Base-by-base conservation (phyloP, 2,329 filamentous ascomycete genomes). In the Neonectria neomacrospora region DNA sequence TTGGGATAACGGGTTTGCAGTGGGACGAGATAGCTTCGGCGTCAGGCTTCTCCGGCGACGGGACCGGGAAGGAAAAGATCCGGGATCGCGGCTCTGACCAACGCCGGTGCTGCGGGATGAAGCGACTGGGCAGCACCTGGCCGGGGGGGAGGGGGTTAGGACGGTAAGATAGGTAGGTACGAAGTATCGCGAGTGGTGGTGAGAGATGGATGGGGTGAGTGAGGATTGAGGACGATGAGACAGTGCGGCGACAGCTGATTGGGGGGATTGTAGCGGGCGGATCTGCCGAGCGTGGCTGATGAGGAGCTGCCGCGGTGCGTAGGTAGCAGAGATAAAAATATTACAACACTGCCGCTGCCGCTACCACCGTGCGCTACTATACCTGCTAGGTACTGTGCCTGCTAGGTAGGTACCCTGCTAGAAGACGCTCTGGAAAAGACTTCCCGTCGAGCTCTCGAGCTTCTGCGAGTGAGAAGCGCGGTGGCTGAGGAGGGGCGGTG, bases 211-310 rank as follows among this genome's bases (percentile, higher is more conserved):
- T 22, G n/a, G 39, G 28, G 18, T 53, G 39, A 53, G 39, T 23
- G 56, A 34, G 41, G 56, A 59, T 39, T 10, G 50, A 39, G 48
- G 39, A 28, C n/a, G 47, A 50, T 50, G 47, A 50, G 45, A 32
- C 26, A 16, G 47, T 50, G 9, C 28, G 28, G 28, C 56, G 51
- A 48, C 48, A 42, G 56, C 50, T 37, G 54, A 48, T 48, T 42
- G 28, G 50, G 44, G 41, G 41, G 10, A n/a, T 18, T 53, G 56
- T 59, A 48, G 56, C 56, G 48, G 56, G 47, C 48, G 50, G 39
- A 39, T 32, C 39, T 59, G 39, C 56, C 28, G 56, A 39, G 42
- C 56, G 56, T 59, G 56, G 56, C 56, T 59, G 50, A 47, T 37
- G 28, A 47, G 26, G 37, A 28, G 39, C 30, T 44, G 20, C 47